Base-by-base conservation (phyloP, 1,139 yeast species). In the Geotrichum carabidarum region DNA sequence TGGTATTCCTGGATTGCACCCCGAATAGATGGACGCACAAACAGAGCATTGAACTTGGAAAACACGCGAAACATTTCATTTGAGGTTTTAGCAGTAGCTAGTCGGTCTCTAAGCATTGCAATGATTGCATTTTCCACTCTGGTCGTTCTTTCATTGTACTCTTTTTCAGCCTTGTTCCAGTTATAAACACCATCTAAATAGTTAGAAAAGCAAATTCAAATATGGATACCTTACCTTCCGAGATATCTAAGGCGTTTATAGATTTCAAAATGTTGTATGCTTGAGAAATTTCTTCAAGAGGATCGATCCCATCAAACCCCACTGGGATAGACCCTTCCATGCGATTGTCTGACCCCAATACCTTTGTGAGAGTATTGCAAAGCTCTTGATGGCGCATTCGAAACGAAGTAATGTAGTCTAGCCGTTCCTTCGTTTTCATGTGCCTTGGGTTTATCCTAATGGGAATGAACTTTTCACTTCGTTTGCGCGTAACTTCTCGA, bases 401-500 rank as follows among this genome's bases (percentile, higher is more conserved):
- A 59, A 88, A 78, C 0, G 68, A 63, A 8, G 65, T 66, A 1
- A 86, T 64, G 38, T 75, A 73, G 1, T 69, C 73, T 1, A 86
- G 59, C 41, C 82, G 71, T 1, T 77, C 78, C 58, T 74, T 76
- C 8, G 86, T 64, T 15, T 67, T 68, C 0, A 65, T 65, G 32
- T 83, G 80, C 1, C 73, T 68, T 17, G 82, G 78, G 37, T 74
- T 73, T 14, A 88, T 75, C 59, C 83, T 78, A 15, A 88, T 79
- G 31, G 84, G 78, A 35, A 85, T 78, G 65, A 86, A 86, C 59
- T 82, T 83, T 56, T 87, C 95, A 14, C 82, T 80, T 48, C 95
- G 73, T 64, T 83, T 87, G 58, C 97, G 75, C 38, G 86, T 74
- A 11, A 86, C 70, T 60, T 90, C 97, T 60, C 98, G 77, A 0